These are phyloP conservation scores for Lachancea sp. DNA, from an alignment of 805 yeast genomes.

Conservation along the genomic window DNA sequence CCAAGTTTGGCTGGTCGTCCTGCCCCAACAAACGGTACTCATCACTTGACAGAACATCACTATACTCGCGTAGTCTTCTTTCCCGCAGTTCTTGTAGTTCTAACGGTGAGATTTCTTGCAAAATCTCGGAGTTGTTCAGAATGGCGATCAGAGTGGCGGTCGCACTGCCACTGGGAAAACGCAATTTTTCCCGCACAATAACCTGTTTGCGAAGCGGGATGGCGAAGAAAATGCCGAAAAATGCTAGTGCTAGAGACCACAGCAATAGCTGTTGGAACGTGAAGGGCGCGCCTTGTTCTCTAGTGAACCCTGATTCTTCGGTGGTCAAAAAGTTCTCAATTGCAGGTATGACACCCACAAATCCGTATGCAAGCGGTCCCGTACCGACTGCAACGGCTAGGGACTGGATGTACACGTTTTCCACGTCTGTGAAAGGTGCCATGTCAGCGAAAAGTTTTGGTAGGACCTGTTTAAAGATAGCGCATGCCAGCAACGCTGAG, in stretches of 20 bases:
- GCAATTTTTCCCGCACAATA: constrained; percentile 76
- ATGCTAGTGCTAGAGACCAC: constrained; percentile 85
- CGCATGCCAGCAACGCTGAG: constrained; percentile 80
- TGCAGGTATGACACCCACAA: constrained; percentile 94
- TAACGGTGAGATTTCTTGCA: constrained; percentile 29
- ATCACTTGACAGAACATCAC: constrained; percentile 20
- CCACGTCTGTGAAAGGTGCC: constrained; percentile 73
- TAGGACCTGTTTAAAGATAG: constrained; percentile 60
- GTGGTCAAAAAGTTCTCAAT: constrained; percentile 77
- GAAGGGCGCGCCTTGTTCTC: constrained; percentile 31
- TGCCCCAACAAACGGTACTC: background rate
- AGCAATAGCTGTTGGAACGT: constrained; percentile 50
- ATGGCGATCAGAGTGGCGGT: constrained; percentile 91
- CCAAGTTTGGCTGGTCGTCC: background rate
- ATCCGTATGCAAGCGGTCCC: constrained; percentile 91
- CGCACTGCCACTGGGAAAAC: constrained; percentile 94
- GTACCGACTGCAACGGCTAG: constrained; percentile 96
- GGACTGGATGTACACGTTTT: constrained; percentile 86
- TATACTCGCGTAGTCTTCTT: constrained; percentile 22
- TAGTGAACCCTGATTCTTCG: constrained; percentile 63
- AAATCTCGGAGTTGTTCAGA: constrained; percentile 61
- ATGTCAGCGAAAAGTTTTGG: constrained; percentile 27
- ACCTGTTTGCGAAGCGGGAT: constrained; percentile 82
- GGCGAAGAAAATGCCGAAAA: constrained; percentile 94
- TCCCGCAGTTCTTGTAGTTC: constrained; percentile 33